These are phyloP conservation scores for Pyropia yezoensis DNA, from an alignment of 23 red algal genomes.

Conservation along the genomic window DNA sequence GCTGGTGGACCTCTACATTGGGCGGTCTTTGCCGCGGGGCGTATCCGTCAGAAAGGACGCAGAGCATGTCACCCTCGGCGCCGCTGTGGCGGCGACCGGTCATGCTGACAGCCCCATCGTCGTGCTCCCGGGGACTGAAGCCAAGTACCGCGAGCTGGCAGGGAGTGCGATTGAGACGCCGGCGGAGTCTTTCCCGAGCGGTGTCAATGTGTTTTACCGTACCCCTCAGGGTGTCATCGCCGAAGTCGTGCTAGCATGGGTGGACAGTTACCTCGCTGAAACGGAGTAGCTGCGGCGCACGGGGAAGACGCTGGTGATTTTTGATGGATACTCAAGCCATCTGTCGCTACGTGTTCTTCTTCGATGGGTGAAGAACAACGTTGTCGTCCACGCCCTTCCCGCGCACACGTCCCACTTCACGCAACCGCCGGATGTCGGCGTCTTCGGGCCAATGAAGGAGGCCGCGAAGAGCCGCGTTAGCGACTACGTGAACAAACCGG, in stretches of 20 bases:
- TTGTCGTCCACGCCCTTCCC: conserved; percentile 2
- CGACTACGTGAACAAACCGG: too few relatives aligned
- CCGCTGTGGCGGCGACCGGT: conserved; percentile 8
- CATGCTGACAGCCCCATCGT: conserved; percentile 6
- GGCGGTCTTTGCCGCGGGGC: too few relatives aligned
- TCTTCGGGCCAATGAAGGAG: conserved; percentile 3
- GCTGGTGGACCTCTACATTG: too few relatives aligned
- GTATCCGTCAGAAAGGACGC: too few relatives aligned
- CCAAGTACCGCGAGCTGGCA: neutral
- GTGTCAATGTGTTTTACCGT: conserved; percentile 15
- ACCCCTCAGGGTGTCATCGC: neutral
- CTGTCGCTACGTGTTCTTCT: conserved; percentile 14
- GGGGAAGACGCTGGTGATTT: neutral
- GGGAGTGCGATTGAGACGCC: conserved; percentile 4
- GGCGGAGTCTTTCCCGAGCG: neutral
- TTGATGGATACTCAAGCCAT: conserved; percentile 17
- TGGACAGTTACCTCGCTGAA: conserved; percentile 13
- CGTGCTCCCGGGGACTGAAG: conserved; percentile 10
- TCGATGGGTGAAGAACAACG: conserved; percentile 6
- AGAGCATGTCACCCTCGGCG: conserved; percentile 12
- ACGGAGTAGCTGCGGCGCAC: neutral
- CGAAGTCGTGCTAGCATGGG: conserved; percentile 20
- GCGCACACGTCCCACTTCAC: conserved; percentile 20
- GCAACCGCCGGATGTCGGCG: conserved; percentile 8
- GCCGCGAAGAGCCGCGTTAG: too few relatives aligned